Evolutionary conservation across 2,329 filamentous ascomycete species (phyloP), one percentile per base, ranked within the genome.

Genomic region (Fusarium praegraminearum): DNA sequence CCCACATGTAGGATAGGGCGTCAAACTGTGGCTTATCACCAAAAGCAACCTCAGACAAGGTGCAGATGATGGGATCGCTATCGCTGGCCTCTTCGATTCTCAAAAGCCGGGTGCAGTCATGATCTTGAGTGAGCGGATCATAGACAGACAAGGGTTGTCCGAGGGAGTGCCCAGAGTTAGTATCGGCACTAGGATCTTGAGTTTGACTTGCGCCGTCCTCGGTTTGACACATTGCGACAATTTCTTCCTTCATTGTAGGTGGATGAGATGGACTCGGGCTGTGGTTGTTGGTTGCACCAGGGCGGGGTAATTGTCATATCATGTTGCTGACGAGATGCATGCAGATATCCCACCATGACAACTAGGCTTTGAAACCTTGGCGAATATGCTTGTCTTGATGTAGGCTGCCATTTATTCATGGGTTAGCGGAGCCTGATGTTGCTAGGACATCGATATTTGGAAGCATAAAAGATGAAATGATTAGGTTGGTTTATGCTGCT

Each of bases 131-230:
- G 10, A 43, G 22, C 7, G 4, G 22, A 3, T 35, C 4, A 7
- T 57, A 28, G 1, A 11, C 18, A 11, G 20, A 5, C 2, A 8
- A 11, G 9, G 30, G 26, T 7, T 13, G 18, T 12, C 13, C 10
- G 13, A 15, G 38, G 7, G 20, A 41, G 13, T 22, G 12, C 11
- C 4, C n/a, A 1, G 28, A 12, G 3, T 3, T 2, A 20, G 2
- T 11, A 11, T 33, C 15, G 6, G 6, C 7, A 0, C 3, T 9
- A 8, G 12, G n/a, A 8, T 15, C 5, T 24, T 38, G 4, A 2
- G 3, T 16, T 12, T 22, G 5, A 7, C 20, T 12, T 28, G 9
- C n/a, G 2, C 5, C 7, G 5, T 18, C 32, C 10, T 30, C 16
- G 1, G 15, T 22, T 10, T 50, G 15, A 9, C 44, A 7, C 53